Base-by-base conservation (phyloP, 495 filamentous ascomycete species). In the Penicillium waksmanii region DNA sequence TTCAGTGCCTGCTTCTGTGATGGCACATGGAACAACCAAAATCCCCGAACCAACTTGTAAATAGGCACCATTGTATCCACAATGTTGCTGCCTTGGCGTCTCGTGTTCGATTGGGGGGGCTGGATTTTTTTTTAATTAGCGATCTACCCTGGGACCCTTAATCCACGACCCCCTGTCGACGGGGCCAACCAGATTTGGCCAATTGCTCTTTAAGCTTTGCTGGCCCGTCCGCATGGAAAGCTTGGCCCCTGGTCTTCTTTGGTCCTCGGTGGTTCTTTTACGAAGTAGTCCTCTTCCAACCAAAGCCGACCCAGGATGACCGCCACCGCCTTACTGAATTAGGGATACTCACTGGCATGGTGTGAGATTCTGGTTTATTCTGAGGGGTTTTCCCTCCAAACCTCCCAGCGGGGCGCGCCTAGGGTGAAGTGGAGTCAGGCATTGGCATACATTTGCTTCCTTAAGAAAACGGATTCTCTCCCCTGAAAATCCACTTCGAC, bases 141-240 rank as follows among this genome's bases (percentile, higher is more conserved):
- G 36, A 38, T n/a, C 15, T 38, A 4, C 15, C 15, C 10, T 13
- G 9, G 36, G 36, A 38, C 36, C 36, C 36, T 38, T 0, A 6
- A 9, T 38, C 36, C 36, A 38, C 36, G 11, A 4, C 15, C 36
- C 36, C 36, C 36, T 38, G 11, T 38, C 15, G 4, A 13, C 12
- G 15, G 12, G 15, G 36, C 36, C 36, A 38, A 38, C 15, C 15
- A 38, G 3, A 12, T 38, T 38, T 9, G 11, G 11, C 10, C 3
- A 4, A 38, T n/a, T 5, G 11, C 15, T 11, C 36, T 12, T 36
- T 57, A 57, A 57, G 55, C 43, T 57, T 50, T 31, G 35, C 44
- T 43, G 47, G 55, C 55, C 43, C 11, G 36, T n/a, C 33, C 21
- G 12, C 31, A 27, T 18, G 25, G 27, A 57, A 57, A 57, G 55